Conservation (phyloP, 2,329 filamentous ascomycete genomes). For the Orbilia brochopaga region DNA sequence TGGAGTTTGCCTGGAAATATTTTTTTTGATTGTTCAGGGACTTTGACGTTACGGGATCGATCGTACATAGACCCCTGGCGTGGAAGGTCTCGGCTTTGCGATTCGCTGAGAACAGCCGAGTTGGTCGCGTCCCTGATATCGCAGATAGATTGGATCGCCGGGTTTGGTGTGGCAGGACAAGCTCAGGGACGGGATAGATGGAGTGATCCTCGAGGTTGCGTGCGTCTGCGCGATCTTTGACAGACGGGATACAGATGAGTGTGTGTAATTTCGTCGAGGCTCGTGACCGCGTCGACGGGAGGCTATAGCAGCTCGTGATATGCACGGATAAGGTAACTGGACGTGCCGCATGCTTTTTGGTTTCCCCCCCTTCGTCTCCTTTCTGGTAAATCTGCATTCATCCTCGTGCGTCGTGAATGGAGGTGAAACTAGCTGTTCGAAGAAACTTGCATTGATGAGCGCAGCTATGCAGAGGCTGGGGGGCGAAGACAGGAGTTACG, state of each 20-base stretch:
- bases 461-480: slow-evolving; percentile 1
- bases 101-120: slow-evolving; percentile 24
- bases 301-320: neutral
- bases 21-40: slow-evolving; percentile 40
- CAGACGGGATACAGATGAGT: neutral
- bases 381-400: too few species aligned
- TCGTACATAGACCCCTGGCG: slow-evolving; percentile 4
- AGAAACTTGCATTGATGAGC: neutral
- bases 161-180: slow-evolving; percentile 11
- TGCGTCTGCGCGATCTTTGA: neutral
- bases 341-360: neutral
- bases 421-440: slow-evolving; percentile 1
- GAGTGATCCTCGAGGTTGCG: neutral
- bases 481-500: neutral
- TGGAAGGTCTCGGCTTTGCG: slow-evolving; percentile 6
- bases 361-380: too few species aligned
- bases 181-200: neutral
- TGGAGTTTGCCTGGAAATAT: neutral
- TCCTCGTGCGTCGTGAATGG: neutral
- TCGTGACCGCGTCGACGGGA: neutral
- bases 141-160: slow-evolving; percentile 48
- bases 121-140: slow-evolving; percentile 31
- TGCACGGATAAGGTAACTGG: neutral
- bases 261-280: neutral
- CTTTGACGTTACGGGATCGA: slow-evolving; percentile 7